A percentile compares a stretch with the other conserved stretches of the same genome.
Evolutionary conservation across 176 grass and related monocot species (phyloP).

Genomic region (Dactylis glomerata): DNA sequence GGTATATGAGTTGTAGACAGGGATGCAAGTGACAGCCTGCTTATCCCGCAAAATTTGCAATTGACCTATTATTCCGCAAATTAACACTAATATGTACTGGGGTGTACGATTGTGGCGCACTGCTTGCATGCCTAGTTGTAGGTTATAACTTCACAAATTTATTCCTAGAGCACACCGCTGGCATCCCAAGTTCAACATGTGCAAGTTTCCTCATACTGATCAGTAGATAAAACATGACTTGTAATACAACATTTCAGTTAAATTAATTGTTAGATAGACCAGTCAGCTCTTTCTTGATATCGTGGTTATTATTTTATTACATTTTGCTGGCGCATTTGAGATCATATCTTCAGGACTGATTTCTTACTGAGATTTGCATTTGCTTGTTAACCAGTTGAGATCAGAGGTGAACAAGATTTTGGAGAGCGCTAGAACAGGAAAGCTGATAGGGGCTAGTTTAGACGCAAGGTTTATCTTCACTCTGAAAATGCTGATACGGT

Average conservation of each 20-base stretch:
- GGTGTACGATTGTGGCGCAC: background rate
- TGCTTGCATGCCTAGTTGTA: background rate
- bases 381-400: conserved; percentile 61
- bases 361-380: background rate
- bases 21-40: background rate
- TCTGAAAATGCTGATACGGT: conserved; percentile 38
- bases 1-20: background rate
- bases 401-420: conserved; percentile 99
- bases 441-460: conserved; percentile 91
- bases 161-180: background rate
- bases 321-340: background rate
- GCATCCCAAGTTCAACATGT: background rate
- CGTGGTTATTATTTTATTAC: conserved; percentile 5
- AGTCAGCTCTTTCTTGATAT: background rate
- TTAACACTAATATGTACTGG: background rate
- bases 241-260: background rate
- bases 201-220: background rate
- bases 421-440: conserved; percentile 84
- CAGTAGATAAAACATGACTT: background rate
- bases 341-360: conserved; percentile 16
- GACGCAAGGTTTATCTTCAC: conserved; percentile 90
- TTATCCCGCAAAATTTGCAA: background rate
- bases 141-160: background rate
- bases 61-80: background rate
- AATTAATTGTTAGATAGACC: background rate